Conservation (phyloP, 2,329 filamentous ascomycete genomes). For the Sarocladiaceae sp. region DNA sequence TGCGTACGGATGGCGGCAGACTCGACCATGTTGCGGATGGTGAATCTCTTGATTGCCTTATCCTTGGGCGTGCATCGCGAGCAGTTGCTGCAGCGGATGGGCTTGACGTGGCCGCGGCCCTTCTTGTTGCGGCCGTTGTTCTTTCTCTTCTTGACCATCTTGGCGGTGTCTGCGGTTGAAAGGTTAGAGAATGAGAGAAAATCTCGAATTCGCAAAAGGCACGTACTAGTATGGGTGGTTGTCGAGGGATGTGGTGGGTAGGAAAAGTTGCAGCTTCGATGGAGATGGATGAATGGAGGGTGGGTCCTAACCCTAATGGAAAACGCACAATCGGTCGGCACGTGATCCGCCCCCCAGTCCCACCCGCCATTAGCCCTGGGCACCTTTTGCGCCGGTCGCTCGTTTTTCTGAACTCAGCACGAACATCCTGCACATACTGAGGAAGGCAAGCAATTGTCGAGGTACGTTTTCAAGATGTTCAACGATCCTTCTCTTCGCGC, state of each 20-base stretch:
- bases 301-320: conserved; percentile 5
- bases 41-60: conserved; percentile 99
- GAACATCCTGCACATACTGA: conserved; percentile 56
- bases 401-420: conserved; percentile 25
- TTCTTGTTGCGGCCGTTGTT: conserved; percentile 98
- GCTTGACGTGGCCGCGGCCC: conserved; percentile 99
- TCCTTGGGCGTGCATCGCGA: conserved; percentile 93
- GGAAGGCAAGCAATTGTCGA: conserved; percentile 59
- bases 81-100: conserved; percentile 75
- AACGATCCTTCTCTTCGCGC: not conserved
- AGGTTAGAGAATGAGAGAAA: conserved; percentile 23
- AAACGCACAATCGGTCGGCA: not conserved
- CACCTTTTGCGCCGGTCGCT: conserved; percentile 17
- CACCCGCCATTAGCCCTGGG: conserved; percentile 7
- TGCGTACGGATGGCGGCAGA: conserved; percentile 97
- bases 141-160: conserved; percentile 68
- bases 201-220: conserved; percentile 18
- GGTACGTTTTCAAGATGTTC: conserved; percentile 51
- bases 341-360: conserved; percentile 1
- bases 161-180: conserved; percentile 48
- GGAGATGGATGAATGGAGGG: too few species aligned
- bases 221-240: conserved; percentile 20
- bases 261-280: conserved; percentile 7
- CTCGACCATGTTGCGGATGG: conserved; percentile 99
- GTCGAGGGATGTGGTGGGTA: conserved; percentile 19